Conservation (phyloP, 1,284 basidiomycete species). For the Athelia sp. region DNA sequence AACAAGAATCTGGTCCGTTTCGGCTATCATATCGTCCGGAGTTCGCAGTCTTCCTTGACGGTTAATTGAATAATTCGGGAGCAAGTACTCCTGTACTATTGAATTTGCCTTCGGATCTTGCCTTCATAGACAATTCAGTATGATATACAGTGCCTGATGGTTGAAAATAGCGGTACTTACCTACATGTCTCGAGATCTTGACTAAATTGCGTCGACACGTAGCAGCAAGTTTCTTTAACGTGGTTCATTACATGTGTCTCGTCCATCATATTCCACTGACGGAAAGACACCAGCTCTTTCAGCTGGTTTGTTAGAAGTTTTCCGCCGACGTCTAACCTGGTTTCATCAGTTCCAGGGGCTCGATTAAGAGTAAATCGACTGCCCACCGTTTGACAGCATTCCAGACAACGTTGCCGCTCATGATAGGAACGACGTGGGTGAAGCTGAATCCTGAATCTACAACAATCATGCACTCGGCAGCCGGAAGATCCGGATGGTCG, state of each 20-base stretch:
- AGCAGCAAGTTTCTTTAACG: slow-evolving; percentile 86
- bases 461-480: slow-evolving; percentile 77
- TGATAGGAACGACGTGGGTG: slow-evolving; percentile 86
- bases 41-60: slow-evolving; percentile 64
- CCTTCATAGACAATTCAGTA: slow-evolving; percentile 16
- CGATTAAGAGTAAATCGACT: slow-evolving; percentile 2
- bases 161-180: slow-evolving; percentile 37
- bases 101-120: slow-evolving; percentile 49
- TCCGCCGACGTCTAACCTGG: slow-evolving; percentile 88
- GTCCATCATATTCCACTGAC: slow-evolving; percentile 98
- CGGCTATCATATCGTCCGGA: slow-evolving; percentile 44
- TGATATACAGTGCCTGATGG: slow-evolving; percentile 2
- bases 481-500: slow-evolving; percentile 33
- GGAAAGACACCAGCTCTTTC: slow-evolving; percentile 89
- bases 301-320: slow-evolving; percentile 93
- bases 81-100: slow-evolving; percentile 83
- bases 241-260: slow-evolving; percentile 91
- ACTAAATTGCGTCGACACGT: slow-evolving; percentile 73
- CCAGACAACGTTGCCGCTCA: slow-evolving; percentile 73
- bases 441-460: slow-evolving; percentile 92
- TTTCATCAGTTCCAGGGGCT: not conserved
- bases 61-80: slow-evolving; percentile 81
- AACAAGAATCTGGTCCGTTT: slow-evolving; percentile 75
- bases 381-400: slow-evolving; percentile 73
- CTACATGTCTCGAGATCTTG: slow-evolving; percentile 76